Base-by-base conservation (phyloP, 2,329 filamentous ascomycete species). In the Colletotrichum godetiae region DNA sequence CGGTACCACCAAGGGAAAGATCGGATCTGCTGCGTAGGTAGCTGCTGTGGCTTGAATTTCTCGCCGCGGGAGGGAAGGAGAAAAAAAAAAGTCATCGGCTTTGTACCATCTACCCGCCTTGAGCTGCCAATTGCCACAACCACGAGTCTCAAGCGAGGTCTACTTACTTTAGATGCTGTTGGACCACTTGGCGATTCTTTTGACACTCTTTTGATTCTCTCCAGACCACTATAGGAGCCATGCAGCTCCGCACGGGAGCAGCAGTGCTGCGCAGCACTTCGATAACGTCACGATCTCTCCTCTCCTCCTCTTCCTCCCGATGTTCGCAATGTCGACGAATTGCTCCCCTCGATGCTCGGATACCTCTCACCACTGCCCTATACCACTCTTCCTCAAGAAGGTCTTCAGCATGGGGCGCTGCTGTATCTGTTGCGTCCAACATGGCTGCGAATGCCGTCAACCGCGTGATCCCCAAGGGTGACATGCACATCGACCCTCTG, bases 401-500 rank as follows among this genome's bases (percentile, higher is more conserved):
- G 31, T 84, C 86, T 33, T 95, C 92, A n/a, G 91, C 92, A 62
- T 94, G 93, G 89, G 92, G 92, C 2, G 93, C 94, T 57, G 93
- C 93, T 8, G 92, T 94, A 22, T 89, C 90, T 29, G 90, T 92
- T 19, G 91, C 91, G 49, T 88, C 93, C 76, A 92, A 92, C 81
- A 89, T 95, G 73, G 92, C 95, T 76, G 89, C 88, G 77, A 93
- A 92, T 80, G 90, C 90, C 57, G 87, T 92, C 74, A 89, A 89
- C 77, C 87, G 90, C 77, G 87, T 90, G 68, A 87, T 89, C 75
- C 68, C 68, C 13, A 90, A 91, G 77, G 87, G 88, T 77, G 89
- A 90, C 72, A 91, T 97, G 85, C 90, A 92, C 74, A 90, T 98
- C 79, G 96, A 98, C 82, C 96, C 96, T 42, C 89, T 98, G 79